Conservation (phyloP, 805 yeast species). For the Candida boidinii region DNA sequence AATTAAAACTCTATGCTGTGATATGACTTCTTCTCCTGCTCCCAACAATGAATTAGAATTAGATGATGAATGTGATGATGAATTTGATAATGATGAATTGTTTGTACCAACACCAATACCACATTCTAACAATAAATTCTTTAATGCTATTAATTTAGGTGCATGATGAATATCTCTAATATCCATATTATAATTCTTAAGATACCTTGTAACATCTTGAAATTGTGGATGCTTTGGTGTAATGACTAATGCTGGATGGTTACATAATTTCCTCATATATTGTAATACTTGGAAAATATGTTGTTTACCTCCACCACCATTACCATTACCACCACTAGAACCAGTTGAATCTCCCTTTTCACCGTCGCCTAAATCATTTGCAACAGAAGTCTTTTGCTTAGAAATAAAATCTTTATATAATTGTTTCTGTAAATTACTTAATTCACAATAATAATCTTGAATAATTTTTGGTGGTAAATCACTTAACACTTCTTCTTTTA, state of each 20-base stretch:
- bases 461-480: slow-evolving; percentile 98
- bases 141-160: slow-evolving; percentile 80
- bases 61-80: slow-evolving; percentile 22
- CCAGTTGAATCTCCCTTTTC: slow-evolving; percentile 23
- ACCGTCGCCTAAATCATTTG: slow-evolving; percentile 50
- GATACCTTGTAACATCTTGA: slow-evolving; percentile 52
- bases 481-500: slow-evolving; percentile 91
- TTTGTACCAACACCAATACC: slow-evolving; percentile 62
- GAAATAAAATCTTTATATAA: slow-evolving; percentile 84
- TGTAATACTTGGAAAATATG: slow-evolving; percentile 97
- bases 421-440: slow-evolving; percentile 82
- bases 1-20: slow-evolving; percentile 91
- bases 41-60: no score
- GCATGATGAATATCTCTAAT: slow-evolving; percentile 75
- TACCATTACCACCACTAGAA: no score
- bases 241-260: slow-evolving; percentile 89
- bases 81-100: slow-evolving; percentile 19
- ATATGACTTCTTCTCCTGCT: slow-evolving; percentile 50
- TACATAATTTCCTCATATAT: slow-evolving; percentile 94
- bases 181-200: slow-evolving; percentile 48
- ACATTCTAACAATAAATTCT: slow-evolving; percentile 78
- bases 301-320: no score
- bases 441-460: slow-evolving; percentile 95
- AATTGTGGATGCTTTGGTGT: slow-evolving; percentile 79
- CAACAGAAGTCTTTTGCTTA: slow-evolving; percentile 69